Conservation (phyloP, 1,139 yeast genomes). For the Candida mesenterica region DNA sequence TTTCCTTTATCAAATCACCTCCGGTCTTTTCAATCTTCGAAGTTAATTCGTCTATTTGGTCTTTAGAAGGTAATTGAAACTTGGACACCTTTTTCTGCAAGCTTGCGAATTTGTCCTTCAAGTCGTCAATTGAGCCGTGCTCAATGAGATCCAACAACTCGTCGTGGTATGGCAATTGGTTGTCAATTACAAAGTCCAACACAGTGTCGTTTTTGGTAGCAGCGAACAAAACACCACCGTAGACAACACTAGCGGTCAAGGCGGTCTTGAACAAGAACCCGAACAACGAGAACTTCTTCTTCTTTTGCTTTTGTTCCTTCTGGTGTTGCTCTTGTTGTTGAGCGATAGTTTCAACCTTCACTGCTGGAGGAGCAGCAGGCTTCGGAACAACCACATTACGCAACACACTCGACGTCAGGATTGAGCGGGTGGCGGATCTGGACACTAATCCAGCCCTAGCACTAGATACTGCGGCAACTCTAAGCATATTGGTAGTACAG, state of each 20-base stretch:
- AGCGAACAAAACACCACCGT: constrained; percentile 41
- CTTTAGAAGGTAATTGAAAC: constrained; percentile 32
- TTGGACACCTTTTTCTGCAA: constrained; percentile 21
- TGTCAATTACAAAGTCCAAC: constrained; percentile 46
- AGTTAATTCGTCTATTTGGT: constrained; percentile 34
- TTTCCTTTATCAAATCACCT: constrained; percentile 37
- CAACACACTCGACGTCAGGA: constrained; percentile 4
- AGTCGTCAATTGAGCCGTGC: constrained; percentile 36
- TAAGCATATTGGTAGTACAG: too few relatives aligned
- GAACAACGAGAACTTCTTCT: constrained; percentile 34
- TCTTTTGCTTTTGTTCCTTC: constrained; percentile 9
- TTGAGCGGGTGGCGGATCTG: constrained; percentile 3
- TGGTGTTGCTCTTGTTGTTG: constrained; percentile 1
- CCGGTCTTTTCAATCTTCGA: constrained; percentile 33
- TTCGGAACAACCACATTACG: constrained; percentile 2
- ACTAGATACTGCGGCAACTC: constrained; percentile 10
- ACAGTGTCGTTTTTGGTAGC: constrained; percentile 48
- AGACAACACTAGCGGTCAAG: constrained; percentile 28
- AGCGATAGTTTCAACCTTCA: constrained; percentile 1
- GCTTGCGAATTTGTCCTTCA: constrained; percentile 21
- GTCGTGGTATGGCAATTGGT: constrained; percentile 46
- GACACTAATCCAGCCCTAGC: background rate
- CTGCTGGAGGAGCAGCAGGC: constrained; percentile 5
- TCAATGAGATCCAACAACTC: constrained; percentile 42
- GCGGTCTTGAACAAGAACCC: constrained; percentile 34